phyloP scores from a whole-genome alignment of 768 basidiomycete genomes.

The Sarcodon sp. region DNA sequence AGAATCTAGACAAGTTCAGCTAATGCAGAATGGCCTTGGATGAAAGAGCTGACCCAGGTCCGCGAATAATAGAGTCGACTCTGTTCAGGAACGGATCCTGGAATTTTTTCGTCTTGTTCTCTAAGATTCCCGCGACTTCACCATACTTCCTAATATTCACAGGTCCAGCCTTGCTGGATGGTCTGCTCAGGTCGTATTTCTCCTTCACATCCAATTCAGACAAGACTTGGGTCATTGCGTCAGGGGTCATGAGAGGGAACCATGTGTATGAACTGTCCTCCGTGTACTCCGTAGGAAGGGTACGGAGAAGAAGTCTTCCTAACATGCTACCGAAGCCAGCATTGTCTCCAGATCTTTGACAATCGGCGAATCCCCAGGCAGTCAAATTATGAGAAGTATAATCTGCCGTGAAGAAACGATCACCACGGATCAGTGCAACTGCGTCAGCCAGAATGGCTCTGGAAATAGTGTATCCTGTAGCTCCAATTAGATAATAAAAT shows the following conservation, averaged over 20 bases:
- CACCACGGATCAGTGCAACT: constrained; percentile 76
- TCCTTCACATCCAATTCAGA: constrained; percentile 38
- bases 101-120: constrained; percentile 28
- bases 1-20: constrained; percentile 37
- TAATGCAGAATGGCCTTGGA: not conserved
- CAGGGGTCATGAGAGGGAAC: constrained; percentile 83
- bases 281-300: constrained; percentile 55
- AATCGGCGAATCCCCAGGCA: constrained; percentile 76
- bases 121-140: constrained; percentile 40
- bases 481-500: constrained; percentile 55
- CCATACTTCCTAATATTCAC: constrained; percentile 31
- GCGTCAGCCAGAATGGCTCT: constrained; percentile 82
- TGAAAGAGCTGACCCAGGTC: constrained; percentile 37
- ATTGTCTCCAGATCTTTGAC: constrained; percentile 57
- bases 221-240: constrained; percentile 48
- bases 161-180: constrained; percentile 17
- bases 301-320: constrained; percentile 62
- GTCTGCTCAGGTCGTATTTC: constrained; percentile 44
- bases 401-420: constrained; percentile 73
- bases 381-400: constrained; percentile 74
- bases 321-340: constrained; percentile 71
- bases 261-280: constrained; percentile 68
- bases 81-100: constrained; percentile 33
- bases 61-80: constrained; percentile 39
- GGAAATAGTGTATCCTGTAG: constrained; percentile 63